These are phyloP conservation scores for Calocera cornea DNA, from an alignment of 768 basidiomycete genomes.

Conservation along the genomic window DNA sequence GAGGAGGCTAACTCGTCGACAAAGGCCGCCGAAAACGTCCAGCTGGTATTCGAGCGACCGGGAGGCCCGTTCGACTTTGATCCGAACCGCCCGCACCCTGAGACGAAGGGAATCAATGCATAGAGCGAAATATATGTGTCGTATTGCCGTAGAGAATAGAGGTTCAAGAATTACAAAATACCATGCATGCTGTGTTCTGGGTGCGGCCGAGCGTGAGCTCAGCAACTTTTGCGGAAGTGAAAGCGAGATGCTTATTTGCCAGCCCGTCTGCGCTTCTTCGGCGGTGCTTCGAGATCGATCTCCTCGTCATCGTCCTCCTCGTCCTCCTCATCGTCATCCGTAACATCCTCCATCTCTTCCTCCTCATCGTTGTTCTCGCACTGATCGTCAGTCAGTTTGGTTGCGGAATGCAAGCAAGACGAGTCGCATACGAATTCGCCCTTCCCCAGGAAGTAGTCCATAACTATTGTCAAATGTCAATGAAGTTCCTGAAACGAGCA, in stretches of 20 bases:
- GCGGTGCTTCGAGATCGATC: constrained; percentile 78
- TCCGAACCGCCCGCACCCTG: too few species aligned
- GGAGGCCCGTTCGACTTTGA: too few species aligned
- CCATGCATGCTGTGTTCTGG: not conserved
- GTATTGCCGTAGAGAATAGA: not conserved
- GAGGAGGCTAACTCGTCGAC: too few species aligned
- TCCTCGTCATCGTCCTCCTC: constrained; percentile 49
- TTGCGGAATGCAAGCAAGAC: not conserved
- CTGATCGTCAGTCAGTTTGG: constrained; percentile 8
- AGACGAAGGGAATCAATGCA: too few species aligned
- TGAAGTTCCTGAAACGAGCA: too few species aligned
- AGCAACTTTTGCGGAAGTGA: not conserved
- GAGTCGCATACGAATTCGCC: constrained; percentile 11
- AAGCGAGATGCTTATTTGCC: not conserved
- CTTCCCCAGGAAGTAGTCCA: constrained; percentile 63
- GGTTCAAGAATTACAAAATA: not conserved
- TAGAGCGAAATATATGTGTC: not conserved
- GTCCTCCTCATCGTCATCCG: constrained; percentile 59
- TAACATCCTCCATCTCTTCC: constrained; percentile 53
- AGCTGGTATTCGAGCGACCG: too few species aligned
- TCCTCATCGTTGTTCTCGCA: constrained; percentile 38
- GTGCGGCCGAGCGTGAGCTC: not conserved
- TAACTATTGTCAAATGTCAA: too few species aligned
- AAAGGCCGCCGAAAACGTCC: too few species aligned
- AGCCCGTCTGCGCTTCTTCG: constrained; percentile 22